Base-by-base conservation (phyloP, 1,284 basidiomycete genomes). In the Irpex lacteus region DNA sequence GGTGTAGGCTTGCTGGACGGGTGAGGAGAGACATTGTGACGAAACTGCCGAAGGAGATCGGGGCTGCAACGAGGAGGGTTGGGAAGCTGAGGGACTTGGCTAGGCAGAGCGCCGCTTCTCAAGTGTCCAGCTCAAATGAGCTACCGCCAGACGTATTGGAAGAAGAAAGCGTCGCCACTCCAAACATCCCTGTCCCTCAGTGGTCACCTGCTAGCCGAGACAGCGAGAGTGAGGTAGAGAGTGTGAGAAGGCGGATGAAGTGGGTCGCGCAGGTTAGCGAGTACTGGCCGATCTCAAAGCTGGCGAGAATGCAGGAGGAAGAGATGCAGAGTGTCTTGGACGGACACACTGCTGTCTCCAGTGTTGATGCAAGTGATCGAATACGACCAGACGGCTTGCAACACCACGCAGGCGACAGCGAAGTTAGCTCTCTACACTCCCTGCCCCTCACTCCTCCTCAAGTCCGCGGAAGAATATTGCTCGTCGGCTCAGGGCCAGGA, bases 401-500 rank as follows among this genome's bases (percentile, higher is more conserved):
- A 57, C 63, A 65, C 52, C 67, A 70, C 26, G 64, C 69, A 4
- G 68, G 63, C n/a, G 63, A 68, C 60, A 69, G 54, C 15, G 67
- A 64, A 60, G 65, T 65, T 50, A 62, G 56, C 11, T 75, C 74
- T 13, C 61, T 72, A 18, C 77, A 78, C 62, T 66, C 63, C 6
- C 72, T 76, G 8, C 50, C 63, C 9, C 73, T 80, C 58, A 65
- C 72, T 11, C 70, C 78, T 1, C 70, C 76, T 19, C 70, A 71
- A 36, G 75, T 69, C 53, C 77, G 74, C 61, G 95, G 95, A 0
- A 82, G 85, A 9, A 96, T 98, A 63, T 82, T 95, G 60, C 88
- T 99, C 5, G 90, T 97, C 32, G 96, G 97, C 7, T 96, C 95
- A 3, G 96, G 97, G 0, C 95, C 97, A 0, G 97, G 97, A 3